A percentile compares a stretch with the other conserved stretches of the same genome.
phyloP scores from a whole-genome alignment of 805 yeast genomes.

The Starmerella gropengiesseri region DNA sequence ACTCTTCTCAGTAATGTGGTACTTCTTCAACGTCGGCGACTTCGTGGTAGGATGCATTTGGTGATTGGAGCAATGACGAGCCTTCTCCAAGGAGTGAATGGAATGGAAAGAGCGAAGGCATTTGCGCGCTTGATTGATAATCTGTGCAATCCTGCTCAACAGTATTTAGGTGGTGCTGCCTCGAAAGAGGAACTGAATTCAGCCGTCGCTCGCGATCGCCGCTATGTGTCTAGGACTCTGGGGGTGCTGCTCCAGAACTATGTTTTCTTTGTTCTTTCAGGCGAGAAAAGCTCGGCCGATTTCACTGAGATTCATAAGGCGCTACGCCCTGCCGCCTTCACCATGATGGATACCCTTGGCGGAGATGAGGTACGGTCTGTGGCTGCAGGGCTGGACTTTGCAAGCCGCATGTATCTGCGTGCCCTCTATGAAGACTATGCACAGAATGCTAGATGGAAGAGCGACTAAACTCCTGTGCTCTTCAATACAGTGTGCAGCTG shows the following conservation, averaged over 20 bases:
- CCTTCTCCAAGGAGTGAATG: constrained; percentile 35
- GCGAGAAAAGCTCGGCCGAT: not conserved
- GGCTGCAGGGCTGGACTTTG: constrained; percentile 53
- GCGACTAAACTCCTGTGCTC: constrained; percentile 37
- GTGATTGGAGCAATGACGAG: constrained; percentile 40
- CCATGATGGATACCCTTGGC: constrained; percentile 60
- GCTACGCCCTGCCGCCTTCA: constrained; percentile 46
- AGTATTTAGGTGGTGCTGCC: constrained; percentile 25
- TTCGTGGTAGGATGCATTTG: constrained; percentile 65
- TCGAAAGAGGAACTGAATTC: constrained; percentile 40
- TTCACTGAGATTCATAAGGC: constrained; percentile 20
- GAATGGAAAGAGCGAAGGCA: constrained; percentile 16
- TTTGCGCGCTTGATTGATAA: constrained; percentile 52
- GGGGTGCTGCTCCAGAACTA: constrained; percentile 45
- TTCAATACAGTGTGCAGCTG: no score
- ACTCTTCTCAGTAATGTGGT: constrained; percentile 50
- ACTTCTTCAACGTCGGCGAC: constrained; percentile 55
- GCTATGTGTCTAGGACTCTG: constrained; percentile 26
- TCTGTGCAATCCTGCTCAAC: constrained; percentile 59
- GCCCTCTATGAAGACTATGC: constrained; percentile 61
- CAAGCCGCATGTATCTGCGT: constrained; percentile 59
- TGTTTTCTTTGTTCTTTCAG: constrained; percentile 43
- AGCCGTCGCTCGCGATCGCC: constrained; percentile 43
- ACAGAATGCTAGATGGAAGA: constrained; percentile 73
- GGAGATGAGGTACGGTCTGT: constrained; percentile 51